Evolutionary conservation across 2,329 filamentous ascomycete genomes (phyloP), one percentile per base, ranked within the genome.

Genomic region (Venturia oleaginea): DNA sequence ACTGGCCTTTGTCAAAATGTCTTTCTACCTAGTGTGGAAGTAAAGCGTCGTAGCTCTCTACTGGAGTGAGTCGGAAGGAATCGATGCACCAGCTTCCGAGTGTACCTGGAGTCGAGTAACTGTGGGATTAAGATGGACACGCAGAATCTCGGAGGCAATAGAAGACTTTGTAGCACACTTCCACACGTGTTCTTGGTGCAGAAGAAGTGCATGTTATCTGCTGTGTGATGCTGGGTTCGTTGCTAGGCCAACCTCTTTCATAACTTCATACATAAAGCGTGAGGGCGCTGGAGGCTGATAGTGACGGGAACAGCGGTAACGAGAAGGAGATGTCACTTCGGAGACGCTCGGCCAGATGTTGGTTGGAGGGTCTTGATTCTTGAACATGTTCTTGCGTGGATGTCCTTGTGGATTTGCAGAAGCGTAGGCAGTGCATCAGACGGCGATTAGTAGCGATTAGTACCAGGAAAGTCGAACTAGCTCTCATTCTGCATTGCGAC

Each of bases 331-430:
- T 32, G 51, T 55, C 51, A 55, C 17, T 19, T 55, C 51, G 51
- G 51, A 19, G 27, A n/a, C 5, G 7, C 11, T 30, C 27, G 48
- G 48, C 15, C 27, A 54, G 15, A 54, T 7, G 22, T 32, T 54
- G 48, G 48, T 54, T 54, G 48, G 48, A 17, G 13, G 48, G 7
- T 5, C 8, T 40, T 51, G 22, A 19, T 24, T 30, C 5, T 24
- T 19, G 30, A 32, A 19, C 1, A 11, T 10, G 11, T 17, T 32
- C 27, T 55, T 34, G 51, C 51, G 51, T 55, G 51, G 51, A 55
- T 55, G 51, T 55, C 51, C 51, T 55, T 55, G 51, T 55, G 51
- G 34, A 30, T 30, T 55, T 30, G 48, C 48, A 54, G 43, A 22
- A 3, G 42, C 42, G 42, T 19, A 48, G 43, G 27, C 48, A 55